A percentile compares a stretch with the other conserved stretches of the same genome.
Evolutionary conservation across 495 filamentous ascomycete genomes (phyloP).

Genomic region (Xylaria bambusicola): DNA sequence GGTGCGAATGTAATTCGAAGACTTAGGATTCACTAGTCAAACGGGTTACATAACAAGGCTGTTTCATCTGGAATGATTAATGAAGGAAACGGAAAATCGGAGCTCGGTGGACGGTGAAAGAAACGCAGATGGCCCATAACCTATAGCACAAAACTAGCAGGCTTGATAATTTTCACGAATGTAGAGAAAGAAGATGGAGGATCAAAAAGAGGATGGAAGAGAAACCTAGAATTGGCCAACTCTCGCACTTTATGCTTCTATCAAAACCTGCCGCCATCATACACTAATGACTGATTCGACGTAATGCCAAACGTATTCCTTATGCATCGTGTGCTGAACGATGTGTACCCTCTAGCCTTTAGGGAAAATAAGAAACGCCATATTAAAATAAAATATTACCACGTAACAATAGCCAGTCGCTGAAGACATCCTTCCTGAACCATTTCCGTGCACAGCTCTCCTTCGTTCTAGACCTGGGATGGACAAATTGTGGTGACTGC

Average conservation of each 20-base stretch:
- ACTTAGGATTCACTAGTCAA: no score
- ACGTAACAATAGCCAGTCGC: not conserved
- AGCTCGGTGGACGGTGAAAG: no score
- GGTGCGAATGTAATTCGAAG: no score
- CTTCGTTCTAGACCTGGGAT: not conserved
- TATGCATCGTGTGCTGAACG: not conserved
- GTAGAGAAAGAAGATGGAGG: no score
- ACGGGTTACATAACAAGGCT: no score
- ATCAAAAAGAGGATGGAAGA: no score
- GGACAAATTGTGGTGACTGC: not conserved
- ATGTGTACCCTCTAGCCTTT: not conserved
- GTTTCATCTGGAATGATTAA: no score
- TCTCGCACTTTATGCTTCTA: not conserved
- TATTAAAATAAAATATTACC: not conserved
- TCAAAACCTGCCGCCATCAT: not conserved
- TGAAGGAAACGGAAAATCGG: no score
- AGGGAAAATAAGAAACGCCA: not conserved
- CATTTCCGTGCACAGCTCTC: not conserved
- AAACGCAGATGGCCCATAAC: no score
- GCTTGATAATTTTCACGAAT: no score
- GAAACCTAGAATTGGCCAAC: not conserved
- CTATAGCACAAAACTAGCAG: no score
- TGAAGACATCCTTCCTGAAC: not conserved
- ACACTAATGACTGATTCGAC: not conserved
- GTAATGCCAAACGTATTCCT: slow-evolving; percentile 2